Evolutionary conservation across 2,329 filamentous ascomycete species (phyloP).

Genomic region (Nannizzia gypsea): DNA sequence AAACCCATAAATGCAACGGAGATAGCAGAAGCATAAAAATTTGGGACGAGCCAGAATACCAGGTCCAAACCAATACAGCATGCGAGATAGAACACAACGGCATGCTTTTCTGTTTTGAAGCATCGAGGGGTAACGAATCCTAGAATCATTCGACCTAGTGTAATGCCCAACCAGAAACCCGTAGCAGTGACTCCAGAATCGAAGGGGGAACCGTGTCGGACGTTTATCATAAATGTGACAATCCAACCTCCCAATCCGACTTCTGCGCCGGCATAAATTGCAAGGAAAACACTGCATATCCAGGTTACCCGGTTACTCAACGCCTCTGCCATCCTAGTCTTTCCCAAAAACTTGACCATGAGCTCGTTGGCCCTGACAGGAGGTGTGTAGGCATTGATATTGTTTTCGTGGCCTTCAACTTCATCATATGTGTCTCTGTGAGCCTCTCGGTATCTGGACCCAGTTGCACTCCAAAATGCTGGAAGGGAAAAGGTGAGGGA

Average conservation of each 20-base stretch:
- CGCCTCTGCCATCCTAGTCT: slow-evolving; percentile 19
- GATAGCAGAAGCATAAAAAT: slow-evolving; percentile 60
- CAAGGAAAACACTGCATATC: slow-evolving; percentile 59
- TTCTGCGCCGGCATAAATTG: slow-evolving; percentile 69
- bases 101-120: slow-evolving; percentile 56
- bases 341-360: slow-evolving; percentile 11
- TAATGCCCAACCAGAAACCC: slow-evolving; percentile 75
- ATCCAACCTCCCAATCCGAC: slow-evolving; percentile 65
- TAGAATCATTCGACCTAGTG: slow-evolving; percentile 57
- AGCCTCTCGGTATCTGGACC: slow-evolving; percentile 37
- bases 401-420: neutral
- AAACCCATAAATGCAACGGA: slow-evolving; percentile 63
- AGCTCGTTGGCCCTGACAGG: neutral
- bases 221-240: slow-evolving; percentile 73
- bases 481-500: slow-evolving; percentile 42
- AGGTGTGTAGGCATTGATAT: neutral
- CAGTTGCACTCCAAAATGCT: slow-evolving; percentile 53
- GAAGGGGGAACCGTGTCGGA: slow-evolving; percentile 57
- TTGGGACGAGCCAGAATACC: slow-evolving; percentile 70
- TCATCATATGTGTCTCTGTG: slow-evolving; percentile 19
- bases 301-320: slow-evolving; percentile 46
- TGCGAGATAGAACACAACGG: slow-evolving; percentile 53
- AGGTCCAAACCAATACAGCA: slow-evolving; percentile 54
- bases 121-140: slow-evolving; percentile 59
- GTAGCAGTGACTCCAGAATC: slow-evolving; percentile 63